A percentile compares a stretch with the other conserved stretches of the same genome.
Evolutionary conservation across 108 stramenopile species (phyloP).

Genomic region (Cylindrotheca closterium): DNA sequence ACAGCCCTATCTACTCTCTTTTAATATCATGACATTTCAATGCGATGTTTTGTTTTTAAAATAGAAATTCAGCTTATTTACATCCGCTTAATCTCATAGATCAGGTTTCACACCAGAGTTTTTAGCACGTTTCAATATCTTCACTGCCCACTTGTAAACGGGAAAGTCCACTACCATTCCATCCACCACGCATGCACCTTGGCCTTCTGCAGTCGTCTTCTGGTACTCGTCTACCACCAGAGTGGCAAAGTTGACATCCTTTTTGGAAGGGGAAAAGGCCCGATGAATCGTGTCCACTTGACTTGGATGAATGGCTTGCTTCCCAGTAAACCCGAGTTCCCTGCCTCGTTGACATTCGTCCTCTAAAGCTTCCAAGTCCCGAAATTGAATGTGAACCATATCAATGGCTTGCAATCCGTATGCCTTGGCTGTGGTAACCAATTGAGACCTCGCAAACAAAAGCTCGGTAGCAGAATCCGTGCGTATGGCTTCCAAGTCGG

Average conservation of each 20-base stretch:
- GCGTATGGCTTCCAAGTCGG: conserved; percentile 34
- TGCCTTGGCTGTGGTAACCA: conserved; percentile 34
- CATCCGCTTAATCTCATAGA: too few species aligned
- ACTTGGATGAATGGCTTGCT: conserved; percentile 43
- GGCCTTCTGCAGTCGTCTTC: conserved; percentile 15
- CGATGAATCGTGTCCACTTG: conserved; percentile 32
- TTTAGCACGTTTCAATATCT: conserved; percentile 29
- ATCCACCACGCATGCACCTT: conserved; percentile 34
- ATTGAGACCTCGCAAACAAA: conserved; percentile 27
- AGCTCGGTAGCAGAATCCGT: conserved; percentile 26
- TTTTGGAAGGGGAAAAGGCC: conserved; percentile 27
- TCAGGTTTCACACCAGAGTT: too few species aligned
- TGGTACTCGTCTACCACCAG: conserved; percentile 22
- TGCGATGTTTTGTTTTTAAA: too few species aligned
- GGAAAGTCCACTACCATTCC: conserved; percentile 38
- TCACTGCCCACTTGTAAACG: conserved; percentile 42
- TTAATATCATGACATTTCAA: too few species aligned
- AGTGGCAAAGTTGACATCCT: conserved; percentile 29
- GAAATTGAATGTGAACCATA: conserved; percentile 47
- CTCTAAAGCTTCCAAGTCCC: conserved; percentile 22
- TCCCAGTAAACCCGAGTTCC: conserved; percentile 38
- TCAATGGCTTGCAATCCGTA: conserved; percentile 40
- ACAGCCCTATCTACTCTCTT: too few species aligned
- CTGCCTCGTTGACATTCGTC: conserved; percentile 26
- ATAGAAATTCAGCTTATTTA: too few species aligned